Evolutionary conservation across 768 basidiomycete genomes (phyloP).

Genomic region (Rossbeevera mucosa): DNA sequence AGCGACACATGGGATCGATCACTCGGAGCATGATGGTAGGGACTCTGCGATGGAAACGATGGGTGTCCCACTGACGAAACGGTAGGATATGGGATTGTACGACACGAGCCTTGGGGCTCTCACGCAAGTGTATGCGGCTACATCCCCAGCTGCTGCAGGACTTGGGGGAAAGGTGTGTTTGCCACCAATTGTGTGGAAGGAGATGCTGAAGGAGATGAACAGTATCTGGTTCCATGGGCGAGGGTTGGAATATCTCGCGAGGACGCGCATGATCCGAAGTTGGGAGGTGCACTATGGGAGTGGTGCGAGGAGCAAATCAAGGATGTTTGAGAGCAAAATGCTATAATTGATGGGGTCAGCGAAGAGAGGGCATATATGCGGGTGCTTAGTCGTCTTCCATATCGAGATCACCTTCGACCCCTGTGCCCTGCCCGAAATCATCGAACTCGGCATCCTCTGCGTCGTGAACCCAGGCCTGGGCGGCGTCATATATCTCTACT

Average conservation of each 20-base stretch:
- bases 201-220: neutral
- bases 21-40: constrained; percentile 7
- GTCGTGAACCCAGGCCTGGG: constrained; percentile 32
- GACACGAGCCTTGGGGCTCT: constrained; percentile 20
- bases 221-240: constrained; percentile 36
- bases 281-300: constrained; percentile 29
- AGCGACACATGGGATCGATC: constrained; percentile 16
- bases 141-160: constrained; percentile 19
- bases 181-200: neutral
- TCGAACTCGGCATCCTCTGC: constrained; percentile 57
- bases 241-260: constrained; percentile 23
- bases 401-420: constrained; percentile 68
- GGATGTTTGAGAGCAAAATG: constrained; percentile 8
- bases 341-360: neutral
- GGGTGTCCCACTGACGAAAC: neutral
- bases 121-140: constrained; percentile 31
- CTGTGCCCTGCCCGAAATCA: constrained; percentile 60
- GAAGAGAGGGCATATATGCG: too few species aligned
- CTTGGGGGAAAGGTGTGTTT: constrained; percentile 26
- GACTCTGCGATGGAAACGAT: neutral
- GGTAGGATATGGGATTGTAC: constrained; percentile 8
- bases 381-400: constrained; percentile 49
- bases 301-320: constrained; percentile 35
- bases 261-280: constrained; percentile 18
- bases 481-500: constrained; percentile 13